Conservation (phyloP, 176 grass and related monocot genomes). For the Carex scoparia region DNA sequence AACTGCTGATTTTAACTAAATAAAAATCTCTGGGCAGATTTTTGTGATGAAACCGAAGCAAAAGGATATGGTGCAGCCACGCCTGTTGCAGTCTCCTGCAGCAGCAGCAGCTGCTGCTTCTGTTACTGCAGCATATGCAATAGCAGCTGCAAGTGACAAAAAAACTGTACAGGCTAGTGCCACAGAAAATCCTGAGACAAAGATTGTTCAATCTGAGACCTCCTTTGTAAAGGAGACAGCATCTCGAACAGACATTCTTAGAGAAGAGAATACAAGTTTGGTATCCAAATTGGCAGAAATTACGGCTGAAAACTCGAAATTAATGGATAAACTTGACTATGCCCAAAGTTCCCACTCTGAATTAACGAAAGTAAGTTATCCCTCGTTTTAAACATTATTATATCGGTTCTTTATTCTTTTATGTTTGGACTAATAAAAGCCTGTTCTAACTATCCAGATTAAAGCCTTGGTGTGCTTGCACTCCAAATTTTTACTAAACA, state of each 20-base stretch:
- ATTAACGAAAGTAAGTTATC: constrained; percentile 63
- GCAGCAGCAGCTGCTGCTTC: constrained; percentile 69
- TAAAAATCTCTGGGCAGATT: constrained; percentile 35
- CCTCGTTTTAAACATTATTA: not conserved
- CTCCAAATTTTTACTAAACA: not conserved
- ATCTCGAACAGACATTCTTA: constrained; percentile 45
- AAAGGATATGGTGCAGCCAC: constrained; percentile 50
- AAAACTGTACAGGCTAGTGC: constrained; percentile 42
- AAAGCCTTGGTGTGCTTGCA: not conserved
- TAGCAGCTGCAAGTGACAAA: constrained; percentile 56
- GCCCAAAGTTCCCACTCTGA: constrained; percentile 54
- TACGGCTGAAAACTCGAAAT: constrained; percentile 56
- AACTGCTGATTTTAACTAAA: not conserved
- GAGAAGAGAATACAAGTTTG: constrained; percentile 48
- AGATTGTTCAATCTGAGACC: constrained; percentile 46
- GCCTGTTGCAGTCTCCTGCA: constrained; percentile 76
- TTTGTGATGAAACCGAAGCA: constrained; percentile 76
- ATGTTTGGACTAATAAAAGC: not conserved
- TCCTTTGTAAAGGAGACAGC: constrained; percentile 39
- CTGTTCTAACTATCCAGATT: not conserved
- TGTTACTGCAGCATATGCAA: constrained; percentile 85
- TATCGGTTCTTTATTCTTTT: constrained; percentile 1
- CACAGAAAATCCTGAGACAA: constrained; percentile 50
- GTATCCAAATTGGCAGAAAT: constrained; percentile 55
- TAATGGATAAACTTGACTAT: constrained; percentile 59